Percentiles rank a stretch among this genome's conserved stretches.
These are phyloP conservation scores for Glonium stellatum DNA, from an alignment of 495 filamentous ascomycete species.

Conservation along the genomic window DNA sequence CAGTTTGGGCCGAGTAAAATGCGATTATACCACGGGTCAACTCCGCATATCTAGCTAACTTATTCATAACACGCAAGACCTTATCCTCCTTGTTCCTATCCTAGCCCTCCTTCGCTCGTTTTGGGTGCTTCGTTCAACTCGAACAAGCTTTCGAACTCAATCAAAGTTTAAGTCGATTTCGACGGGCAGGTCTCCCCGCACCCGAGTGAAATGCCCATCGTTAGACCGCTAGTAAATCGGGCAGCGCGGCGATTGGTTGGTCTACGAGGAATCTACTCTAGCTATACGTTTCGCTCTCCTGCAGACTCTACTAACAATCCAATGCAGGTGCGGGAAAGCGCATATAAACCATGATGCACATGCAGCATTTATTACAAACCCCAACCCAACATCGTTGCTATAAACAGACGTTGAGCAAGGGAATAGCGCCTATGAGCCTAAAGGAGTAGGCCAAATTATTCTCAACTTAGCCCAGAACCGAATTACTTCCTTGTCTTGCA, in stretches of 20 bases:
- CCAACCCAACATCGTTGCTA: constrained; percentile 58
- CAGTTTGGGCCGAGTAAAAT: constrained; percentile 32
- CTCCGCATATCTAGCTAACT: not conserved
- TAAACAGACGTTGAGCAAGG: constrained; percentile 48
- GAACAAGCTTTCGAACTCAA: constrained; percentile 41
- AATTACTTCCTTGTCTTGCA: constrained; percentile 6
- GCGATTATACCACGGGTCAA: not conserved
- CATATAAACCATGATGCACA: constrained; percentile 59
- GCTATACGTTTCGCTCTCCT: constrained; percentile 41
- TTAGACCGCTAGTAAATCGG: constrained; percentile 50
- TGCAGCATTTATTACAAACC: constrained; percentile 58
- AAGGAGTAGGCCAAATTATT: constrained; percentile 20
- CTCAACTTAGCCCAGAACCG: constrained; percentile 24
- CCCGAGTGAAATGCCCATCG: constrained; percentile 40
- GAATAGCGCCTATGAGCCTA: constrained; percentile 48
- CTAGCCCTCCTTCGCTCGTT: constrained; percentile 51
- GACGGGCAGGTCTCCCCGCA: constrained; percentile 53
- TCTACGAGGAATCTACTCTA: constrained; percentile 35
- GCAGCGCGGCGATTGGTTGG: constrained; percentile 26
- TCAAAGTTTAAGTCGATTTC: constrained; percentile 59
- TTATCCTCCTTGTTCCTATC: constrained; percentile 50
- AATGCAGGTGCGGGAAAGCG: constrained; percentile 50
- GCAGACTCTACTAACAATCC: constrained; percentile 53
- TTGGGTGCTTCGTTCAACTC: constrained; percentile 51
- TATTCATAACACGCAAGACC: constrained; percentile 34